Base-by-base conservation (phyloP, 352 stramenopile species). In the Phytophthora melonis region DNA sequence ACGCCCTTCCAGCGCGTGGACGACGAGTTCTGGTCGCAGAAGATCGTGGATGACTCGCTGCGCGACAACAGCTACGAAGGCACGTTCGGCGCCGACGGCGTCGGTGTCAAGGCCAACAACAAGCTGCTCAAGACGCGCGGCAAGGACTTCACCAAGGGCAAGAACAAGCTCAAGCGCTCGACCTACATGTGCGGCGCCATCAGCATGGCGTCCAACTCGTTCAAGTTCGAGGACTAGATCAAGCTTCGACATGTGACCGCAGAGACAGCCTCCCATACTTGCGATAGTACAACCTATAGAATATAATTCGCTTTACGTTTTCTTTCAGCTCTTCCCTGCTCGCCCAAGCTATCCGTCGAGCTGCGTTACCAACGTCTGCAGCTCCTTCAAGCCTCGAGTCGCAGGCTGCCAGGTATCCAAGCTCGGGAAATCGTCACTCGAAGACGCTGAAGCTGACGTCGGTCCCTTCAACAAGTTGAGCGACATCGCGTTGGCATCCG, bases 91-190 rank as follows among this genome's bases (percentile, higher is more conserved):
- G 82, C 78, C 27, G 75, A 93, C 9, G 98, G 98, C 43, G 99
- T 99, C 65, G 98, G 98, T 50, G 91, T 92, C 64, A 99, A 99
- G 80, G 98, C 98, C 34, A 99, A 96, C 81, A 96, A 99, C 76
- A 98, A 99, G 63, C 87, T 99, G 36, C 81, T 99, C 60, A 97
- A 98, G 68, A 97, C 99, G 55, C 91, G 97, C 66, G 98, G 98
- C 45, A 99, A 99, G 83, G 97, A 99, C 81, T 99, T 99, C 78
- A 97, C 97, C 55, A 97, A 99, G 68, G 98, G 99, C 74, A 99
- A 99, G 87, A 99, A 98, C 69, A 99, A 99, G 85, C 97, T 98
- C 82, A 99, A 99, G 90, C 90, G 98, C 61, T 95, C 96, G 53
- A 98, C 85, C 63, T 99, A 99, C 87, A 93, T 97, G 80, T 98